These are phyloP conservation scores for Nitzschia palea DNA, from an alignment of 108 stramenopile genomes.

Conservation along the genomic window DNA sequence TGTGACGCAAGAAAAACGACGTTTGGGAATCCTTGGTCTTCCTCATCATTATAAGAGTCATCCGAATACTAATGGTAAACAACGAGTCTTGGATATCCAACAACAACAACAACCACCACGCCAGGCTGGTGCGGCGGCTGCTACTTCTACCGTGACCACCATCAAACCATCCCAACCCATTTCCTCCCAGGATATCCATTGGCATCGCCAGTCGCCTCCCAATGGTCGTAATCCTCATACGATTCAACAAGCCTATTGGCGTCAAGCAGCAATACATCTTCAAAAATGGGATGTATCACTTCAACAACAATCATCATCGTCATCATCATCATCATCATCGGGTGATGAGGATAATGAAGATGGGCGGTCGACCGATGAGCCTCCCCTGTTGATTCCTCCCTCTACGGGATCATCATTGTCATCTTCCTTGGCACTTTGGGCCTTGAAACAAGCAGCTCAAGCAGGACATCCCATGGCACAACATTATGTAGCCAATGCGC, in stretches of 20 bases:
- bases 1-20: slow-evolving; percentile 22
- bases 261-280: slow-evolving; percentile 23
- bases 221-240: slow-evolving; percentile 13
- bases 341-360: slow-evolving; percentile 9
- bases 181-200: background rate
- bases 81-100: too few relatives aligned
- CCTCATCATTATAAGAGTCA: too few relatives aligned
- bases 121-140: too few relatives aligned
- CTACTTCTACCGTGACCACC: background rate
- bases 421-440: slow-evolving; percentile 21
- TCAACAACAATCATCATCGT: background rate
- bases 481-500: slow-evolving; percentile 63
- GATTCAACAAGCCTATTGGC: slow-evolving; percentile 41
- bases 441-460: slow-evolving; percentile 65
- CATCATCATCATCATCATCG: background rate
- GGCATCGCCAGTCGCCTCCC: slow-evolving; percentile 1
- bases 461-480: slow-evolving; percentile 81
- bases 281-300: slow-evolving; percentile 40
- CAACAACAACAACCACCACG: too few relatives aligned
- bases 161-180: slow-evolving; percentile 1
- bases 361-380: background rate
- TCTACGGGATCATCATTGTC: background rate
- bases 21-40: background rate
- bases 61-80: too few relatives aligned
- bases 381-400: background rate